Conservation (phyloP, 805 yeast species). For the Spathaspora passalidarum region DNA sequence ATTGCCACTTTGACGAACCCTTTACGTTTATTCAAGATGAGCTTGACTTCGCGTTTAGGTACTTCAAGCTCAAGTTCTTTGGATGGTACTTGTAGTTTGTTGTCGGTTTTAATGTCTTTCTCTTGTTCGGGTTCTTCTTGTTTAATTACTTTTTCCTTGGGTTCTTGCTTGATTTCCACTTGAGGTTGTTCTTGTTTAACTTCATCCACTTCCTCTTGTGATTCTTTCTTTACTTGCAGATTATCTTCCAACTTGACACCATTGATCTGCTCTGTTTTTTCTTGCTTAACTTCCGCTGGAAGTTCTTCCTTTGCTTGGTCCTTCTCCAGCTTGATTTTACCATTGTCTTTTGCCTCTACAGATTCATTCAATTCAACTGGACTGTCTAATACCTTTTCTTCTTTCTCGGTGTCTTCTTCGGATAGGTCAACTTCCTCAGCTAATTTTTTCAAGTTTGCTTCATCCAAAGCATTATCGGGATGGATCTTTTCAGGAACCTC, state of each 20-base stretch:
- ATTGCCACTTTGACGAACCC: conserved; percentile 90
- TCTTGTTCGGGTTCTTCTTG: conserved; percentile 13
- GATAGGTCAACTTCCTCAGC: background rate
- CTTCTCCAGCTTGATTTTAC: too few relatives aligned
- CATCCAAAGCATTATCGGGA: too few relatives aligned
- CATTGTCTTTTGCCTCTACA: too few relatives aligned
- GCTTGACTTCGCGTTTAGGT: conserved; percentile 43
- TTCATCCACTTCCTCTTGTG: background rate
- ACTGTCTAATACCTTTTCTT: too few relatives aligned
- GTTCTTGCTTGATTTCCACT: too few relatives aligned
- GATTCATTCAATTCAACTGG: too few relatives aligned
- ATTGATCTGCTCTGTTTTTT: background rate
- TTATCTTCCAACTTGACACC: background rate
- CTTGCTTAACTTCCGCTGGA: background rate
- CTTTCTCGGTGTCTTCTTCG: too few relatives aligned
- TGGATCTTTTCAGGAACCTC: background rate
- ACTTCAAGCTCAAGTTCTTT: background rate
- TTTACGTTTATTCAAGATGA: conserved; percentile 73
- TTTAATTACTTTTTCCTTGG: background rate
- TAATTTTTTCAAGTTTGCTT: too few relatives aligned
- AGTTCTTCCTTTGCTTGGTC: background rate
- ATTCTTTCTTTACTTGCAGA: too few relatives aligned
- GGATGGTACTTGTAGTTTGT: background rate
- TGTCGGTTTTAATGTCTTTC: conserved; percentile 13
- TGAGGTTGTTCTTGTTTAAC: background rate